A percentile compares a stretch with the other conserved stretches of the same genome.
phyloP scores from a whole-genome alignment of 2,329 filamentous ascomycete genomes.

The Curvularia sp. region DNA sequence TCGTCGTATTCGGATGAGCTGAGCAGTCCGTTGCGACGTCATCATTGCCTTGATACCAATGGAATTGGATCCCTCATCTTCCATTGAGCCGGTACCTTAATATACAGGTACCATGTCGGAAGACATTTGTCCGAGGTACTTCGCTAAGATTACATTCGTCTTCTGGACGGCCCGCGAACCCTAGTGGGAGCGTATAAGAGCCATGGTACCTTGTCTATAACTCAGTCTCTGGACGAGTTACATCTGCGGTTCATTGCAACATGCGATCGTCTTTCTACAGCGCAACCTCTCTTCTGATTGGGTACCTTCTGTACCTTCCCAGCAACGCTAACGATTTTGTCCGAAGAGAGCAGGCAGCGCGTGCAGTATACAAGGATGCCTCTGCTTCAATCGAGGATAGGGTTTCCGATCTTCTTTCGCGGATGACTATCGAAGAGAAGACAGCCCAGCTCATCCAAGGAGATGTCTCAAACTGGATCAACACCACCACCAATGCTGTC shows the following conservation, averaged over 20 bases:
- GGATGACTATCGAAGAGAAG: slow-evolving; percentile 80
- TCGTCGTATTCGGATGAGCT: neutral
- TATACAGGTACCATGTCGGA: slow-evolving; percentile 22
- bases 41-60: neutral
- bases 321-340: slow-evolving; percentile 35
- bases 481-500: slow-evolving; percentile 70
- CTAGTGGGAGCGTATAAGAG: slow-evolving; percentile 22
- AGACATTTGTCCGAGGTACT: slow-evolving; percentile 23
- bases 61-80: slow-evolving; percentile 10
- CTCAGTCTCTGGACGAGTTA: slow-evolving; percentile 3
- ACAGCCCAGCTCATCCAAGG: slow-evolving; percentile 68
- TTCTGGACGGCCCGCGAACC: slow-evolving; percentile 12
- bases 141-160: neutral
- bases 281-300: slow-evolving; percentile 24
- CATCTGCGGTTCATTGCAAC: neutral
- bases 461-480: slow-evolving; percentile 76
- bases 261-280: slow-evolving; percentile 5
- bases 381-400: slow-evolving; percentile 68
- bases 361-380: slow-evolving; percentile 67
- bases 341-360: slow-evolving; percentile 38
- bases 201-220: slow-evolving; percentile 9
- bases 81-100: slow-evolving; percentile 21
- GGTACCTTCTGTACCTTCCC: slow-evolving; percentile 23
- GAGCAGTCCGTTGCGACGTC: neutral
- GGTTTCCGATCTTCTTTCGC: slow-evolving; percentile 70